Base-by-base conservation (phyloP, 228 moss, liverwort and hornwort genomes). In the Sphagnum magellanicum region DNA sequence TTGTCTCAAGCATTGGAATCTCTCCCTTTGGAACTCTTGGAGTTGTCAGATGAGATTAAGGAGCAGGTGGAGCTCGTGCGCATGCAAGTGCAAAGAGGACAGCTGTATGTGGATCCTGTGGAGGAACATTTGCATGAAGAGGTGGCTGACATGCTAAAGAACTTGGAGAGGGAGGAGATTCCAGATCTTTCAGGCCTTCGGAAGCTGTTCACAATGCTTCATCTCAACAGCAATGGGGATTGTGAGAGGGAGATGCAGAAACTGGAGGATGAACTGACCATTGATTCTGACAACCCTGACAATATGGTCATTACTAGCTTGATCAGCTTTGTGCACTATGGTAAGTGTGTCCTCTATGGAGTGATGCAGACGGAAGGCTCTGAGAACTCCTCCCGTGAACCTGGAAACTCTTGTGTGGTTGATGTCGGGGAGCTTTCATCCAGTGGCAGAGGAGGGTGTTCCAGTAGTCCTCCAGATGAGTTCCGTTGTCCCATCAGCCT, bases 401-500 rank as follows among this genome's bases (percentile, higher is more conserved):
- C 81, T 2, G 62, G 72, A 7, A 59, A 48, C 5, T 72, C 67
- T 60, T 14, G 51, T 14, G 71, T 64, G 8, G 72, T 67, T 4
- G 79, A 78, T 11, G 71, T 50, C 53, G 72, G 78, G 4, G 87
- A 87, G 76, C 84, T 89, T 63, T 89, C 89, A 2, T 83, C 87
- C 8, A 87, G 87, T 53, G 89, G 87, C 48, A 75, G 77, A 53
- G 70, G 55, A 16, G 81, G 16, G 0, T 70, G 76, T 0, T 72
- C 72, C 3, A n/a, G 50, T 17, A 84, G 81, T 11, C 84, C 84
- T 49, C 89, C 89, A 4, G 89, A 89, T 57, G 90, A 85, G 74
- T 88, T 81, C 50, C 78, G 88, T 14, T 90, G 90, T 59, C 90
- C 90, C 0, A 88, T 90, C 67, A 84, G 84, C 48, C 85, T 90